Percentiles rank a stretch among this genome's conserved stretches.
phyloP scores from a whole-genome alignment of 2,329 filamentous ascomycete species.

The Epichloe elymi region DNA sequence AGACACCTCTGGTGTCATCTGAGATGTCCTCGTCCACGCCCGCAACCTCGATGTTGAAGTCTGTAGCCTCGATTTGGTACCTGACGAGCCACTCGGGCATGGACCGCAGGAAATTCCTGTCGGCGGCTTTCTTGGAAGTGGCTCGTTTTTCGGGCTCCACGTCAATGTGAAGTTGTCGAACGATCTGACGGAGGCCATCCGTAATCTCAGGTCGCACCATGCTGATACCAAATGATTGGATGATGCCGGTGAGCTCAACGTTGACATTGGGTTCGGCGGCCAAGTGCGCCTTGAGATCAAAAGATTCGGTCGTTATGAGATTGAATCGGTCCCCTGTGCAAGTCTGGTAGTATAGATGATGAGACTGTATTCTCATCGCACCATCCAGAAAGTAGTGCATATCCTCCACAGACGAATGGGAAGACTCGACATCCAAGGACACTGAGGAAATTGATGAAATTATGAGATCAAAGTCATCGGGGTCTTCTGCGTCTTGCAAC shows the following conservation, averaged over 20 bases:
- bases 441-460: conserved; percentile 92
- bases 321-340: conserved; percentile 72
- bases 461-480: conserved; percentile 84
- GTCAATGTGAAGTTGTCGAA: conserved; percentile 65
- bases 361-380: conserved; percentile 69
- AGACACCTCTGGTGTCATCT: conserved; percentile 66
- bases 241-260: conserved; percentile 63
- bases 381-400: conserved; percentile 78
- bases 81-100: conserved; percentile 77
- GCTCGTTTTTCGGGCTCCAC: conserved; percentile 47
- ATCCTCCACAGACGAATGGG: conserved; percentile 75
- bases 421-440: conserved; percentile 85
- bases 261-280: conserved; percentile 76
- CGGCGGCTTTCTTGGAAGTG: conserved; percentile 33
- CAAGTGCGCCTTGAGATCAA: conserved; percentile 76
- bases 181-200: conserved; percentile 81
- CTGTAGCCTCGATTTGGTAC: conserved; percentile 71
- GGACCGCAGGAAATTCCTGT: conserved; percentile 59
- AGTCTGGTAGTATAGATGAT: conserved; percentile 90
- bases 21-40: conserved; percentile 79
- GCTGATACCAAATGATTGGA: conserved; percentile 80
- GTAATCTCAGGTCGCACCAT: conserved; percentile 88
- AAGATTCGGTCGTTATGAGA: conserved; percentile 71
- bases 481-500: conserved; percentile 47
- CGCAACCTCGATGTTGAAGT: conserved; percentile 83